Evolutionary conservation across 1,284 basidiomycete genomes (phyloP).

Genomic region (Ceratorhiza oryzae-sativae): DNA sequence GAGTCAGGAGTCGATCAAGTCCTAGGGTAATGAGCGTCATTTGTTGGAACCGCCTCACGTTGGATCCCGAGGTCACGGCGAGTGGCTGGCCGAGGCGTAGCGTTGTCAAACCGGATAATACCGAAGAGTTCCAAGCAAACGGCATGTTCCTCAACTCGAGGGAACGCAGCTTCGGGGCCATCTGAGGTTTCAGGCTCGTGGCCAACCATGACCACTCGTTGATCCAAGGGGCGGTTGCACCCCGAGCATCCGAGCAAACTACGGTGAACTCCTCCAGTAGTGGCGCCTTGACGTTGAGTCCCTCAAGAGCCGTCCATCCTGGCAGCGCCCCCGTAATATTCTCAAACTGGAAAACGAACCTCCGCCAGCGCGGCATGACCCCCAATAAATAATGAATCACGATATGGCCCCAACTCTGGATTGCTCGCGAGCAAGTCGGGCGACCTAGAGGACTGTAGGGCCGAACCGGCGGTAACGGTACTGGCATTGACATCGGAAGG

Average conservation of each 20-base stretch:
- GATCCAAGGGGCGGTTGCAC: constrained; percentile 26
- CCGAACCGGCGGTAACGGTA: constrained; percentile 9
- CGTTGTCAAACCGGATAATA: constrained; percentile 22
- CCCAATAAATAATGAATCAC: constrained; percentile 31
- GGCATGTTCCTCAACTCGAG: constrained; percentile 38
- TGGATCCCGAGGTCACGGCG: constrained; percentile 7
- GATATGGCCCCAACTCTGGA: constrained; percentile 36
- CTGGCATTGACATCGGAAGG: constrained; percentile 22
- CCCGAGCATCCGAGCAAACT: constrained; percentile 30
- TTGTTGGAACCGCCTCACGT: constrained; percentile 23
- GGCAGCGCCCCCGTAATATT: constrained; percentile 31
- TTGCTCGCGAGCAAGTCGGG: constrained; percentile 12
- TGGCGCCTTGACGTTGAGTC: constrained; percentile 26
- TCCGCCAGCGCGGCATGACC: constrained; percentile 26
- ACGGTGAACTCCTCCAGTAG: constrained; percentile 33
- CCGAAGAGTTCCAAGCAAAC: constrained; percentile 30
- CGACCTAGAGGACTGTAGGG: constrained; percentile 3
- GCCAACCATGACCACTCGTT: constrained; percentile 31
- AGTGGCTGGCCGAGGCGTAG: constrained; percentile 30
- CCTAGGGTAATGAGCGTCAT: constrained; percentile 32
- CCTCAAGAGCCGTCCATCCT: constrained; percentile 27
- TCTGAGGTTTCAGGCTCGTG: constrained; percentile 26
- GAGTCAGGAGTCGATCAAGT: constrained; percentile 17
- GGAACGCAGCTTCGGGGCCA: constrained; percentile 27
- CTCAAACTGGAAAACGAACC: constrained; percentile 32